phyloP scores from a whole-genome alignment of 1,284 basidiomycete genomes.

The Pholiota adiposa region DNA sequence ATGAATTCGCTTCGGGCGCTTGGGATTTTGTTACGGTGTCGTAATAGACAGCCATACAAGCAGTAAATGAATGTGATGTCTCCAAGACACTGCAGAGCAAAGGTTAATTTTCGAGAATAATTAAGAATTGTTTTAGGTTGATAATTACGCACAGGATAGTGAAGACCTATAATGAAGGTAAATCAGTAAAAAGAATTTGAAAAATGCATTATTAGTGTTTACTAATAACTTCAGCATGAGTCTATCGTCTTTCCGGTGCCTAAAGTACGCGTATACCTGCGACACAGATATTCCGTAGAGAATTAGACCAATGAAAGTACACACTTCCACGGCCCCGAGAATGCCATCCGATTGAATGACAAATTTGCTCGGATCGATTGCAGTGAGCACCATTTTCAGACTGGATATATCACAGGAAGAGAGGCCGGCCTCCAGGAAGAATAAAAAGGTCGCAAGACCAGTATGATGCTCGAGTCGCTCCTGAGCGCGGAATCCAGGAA shows the following conservation, averaged over 20 bases:
- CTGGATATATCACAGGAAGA: not conserved
- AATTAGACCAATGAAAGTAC: not conserved
- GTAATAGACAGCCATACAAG: constrained; percentile 14
- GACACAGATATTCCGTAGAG: constrained; percentile 7
- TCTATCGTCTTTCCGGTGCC: constrained; percentile 7
- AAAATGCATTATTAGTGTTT: not conserved
- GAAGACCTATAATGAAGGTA: constrained; percentile 2
- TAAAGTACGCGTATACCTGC: constrained; percentile 16
- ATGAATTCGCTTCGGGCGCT: constrained; percentile 16
- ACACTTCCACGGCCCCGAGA: constrained; percentile 6
- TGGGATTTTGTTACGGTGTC: constrained; percentile 17
- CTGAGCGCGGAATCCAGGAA: too few species aligned
- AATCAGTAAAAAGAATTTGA: not conserved
- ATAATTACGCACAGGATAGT: constrained; percentile 4
- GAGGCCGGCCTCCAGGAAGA: not conserved
- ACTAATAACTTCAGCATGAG: constrained; percentile 15
- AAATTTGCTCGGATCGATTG: constrained; percentile 5
- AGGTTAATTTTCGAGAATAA: not conserved
- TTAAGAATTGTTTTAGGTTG: too few species aligned
- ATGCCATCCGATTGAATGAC: constrained; percentile 1
- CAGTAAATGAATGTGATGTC: constrained; percentile 16
- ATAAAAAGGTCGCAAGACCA: too few species aligned
- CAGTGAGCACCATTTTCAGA: not conserved
- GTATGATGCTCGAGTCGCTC: too few species aligned
- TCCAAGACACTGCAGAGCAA: not conserved